Percentiles rank a stretch among this genome's conserved stretches.
Conservation (phyloP, 768 basidiomycete genomes). For the Glaciozyma antarctica region DNA sequence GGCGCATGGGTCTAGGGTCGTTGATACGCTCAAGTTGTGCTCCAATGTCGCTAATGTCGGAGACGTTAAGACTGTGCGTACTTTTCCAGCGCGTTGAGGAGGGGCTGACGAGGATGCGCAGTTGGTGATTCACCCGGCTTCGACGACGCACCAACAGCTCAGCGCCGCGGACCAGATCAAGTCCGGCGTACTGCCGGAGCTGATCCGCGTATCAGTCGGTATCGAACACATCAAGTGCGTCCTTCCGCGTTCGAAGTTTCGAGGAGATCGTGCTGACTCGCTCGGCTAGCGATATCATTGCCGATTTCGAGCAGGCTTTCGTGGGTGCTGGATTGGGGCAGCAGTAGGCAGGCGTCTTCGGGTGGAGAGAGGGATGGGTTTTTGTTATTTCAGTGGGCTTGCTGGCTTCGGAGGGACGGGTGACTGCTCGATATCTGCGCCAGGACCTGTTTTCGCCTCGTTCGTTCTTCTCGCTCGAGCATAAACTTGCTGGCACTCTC, state of each 20-base stretch:
- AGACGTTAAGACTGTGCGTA: conserved; percentile 54
- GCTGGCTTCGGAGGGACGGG: no score
- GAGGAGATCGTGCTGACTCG: no score
- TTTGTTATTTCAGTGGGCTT: no score
- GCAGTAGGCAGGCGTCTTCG: no score
- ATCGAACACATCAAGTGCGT: conserved; percentile 29
- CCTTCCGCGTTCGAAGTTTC: background rate
- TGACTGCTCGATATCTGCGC: no score
- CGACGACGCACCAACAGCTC: conserved; percentile 67
- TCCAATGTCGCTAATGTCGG: conserved; percentile 45
- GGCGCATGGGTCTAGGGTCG: conserved; percentile 42
- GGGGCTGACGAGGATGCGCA: background rate
- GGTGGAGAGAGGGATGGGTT: no score
- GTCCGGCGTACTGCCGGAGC: conserved; percentile 44
- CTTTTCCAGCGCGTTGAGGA: no score
- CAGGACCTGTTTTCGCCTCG: no score
- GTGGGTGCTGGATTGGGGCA: no score
- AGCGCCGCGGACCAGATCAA: conserved; percentile 50
- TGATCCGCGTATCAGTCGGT: conserved; percentile 53
- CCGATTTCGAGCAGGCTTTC: conserved; percentile 44
- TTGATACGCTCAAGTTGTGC: conserved; percentile 62
- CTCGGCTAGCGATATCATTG: conserved; percentile 42
- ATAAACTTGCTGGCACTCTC: no score
- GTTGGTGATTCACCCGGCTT: conserved; percentile 46
- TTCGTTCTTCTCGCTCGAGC: no score